These are phyloP conservation scores for Dioszegia crocea DNA, from an alignment of 768 basidiomycete species.

Conservation along the genomic window DNA sequence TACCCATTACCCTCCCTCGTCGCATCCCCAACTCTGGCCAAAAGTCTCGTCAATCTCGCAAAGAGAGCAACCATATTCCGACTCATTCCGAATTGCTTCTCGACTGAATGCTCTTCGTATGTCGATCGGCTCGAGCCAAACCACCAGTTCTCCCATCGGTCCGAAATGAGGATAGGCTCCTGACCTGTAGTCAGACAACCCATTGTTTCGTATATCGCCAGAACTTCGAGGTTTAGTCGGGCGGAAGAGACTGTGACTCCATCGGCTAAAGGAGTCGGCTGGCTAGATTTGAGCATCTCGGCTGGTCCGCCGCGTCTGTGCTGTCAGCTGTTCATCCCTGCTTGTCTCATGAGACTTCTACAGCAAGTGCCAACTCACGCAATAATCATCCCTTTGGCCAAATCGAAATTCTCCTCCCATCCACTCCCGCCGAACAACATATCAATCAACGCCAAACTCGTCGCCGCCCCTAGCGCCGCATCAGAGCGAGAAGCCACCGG, in stretches of 20 bases:
- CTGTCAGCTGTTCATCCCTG: neutral
- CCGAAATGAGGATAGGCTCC: constrained; percentile 50
- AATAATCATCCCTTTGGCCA: constrained; percentile 52
- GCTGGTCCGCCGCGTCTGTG: constrained; percentile 52
- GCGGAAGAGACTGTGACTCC: constrained; percentile 49
- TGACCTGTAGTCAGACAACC: constrained; percentile 51
- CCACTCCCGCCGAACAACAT: constrained; percentile 54
- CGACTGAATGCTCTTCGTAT: constrained; percentile 52
- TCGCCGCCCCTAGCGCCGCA: constrained; percentile 40
- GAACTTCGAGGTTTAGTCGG: constrained; percentile 52
- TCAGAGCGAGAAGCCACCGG: constrained; percentile 36
- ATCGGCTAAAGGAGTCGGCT: constrained; percentile 31
- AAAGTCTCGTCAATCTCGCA: constrained; percentile 30
- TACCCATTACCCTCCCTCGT: neutral
- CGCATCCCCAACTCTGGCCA: constrained; percentile 21
- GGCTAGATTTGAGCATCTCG: constrained; percentile 44
- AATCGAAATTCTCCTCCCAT: constrained; percentile 51
- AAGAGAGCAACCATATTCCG: constrained; percentile 43
- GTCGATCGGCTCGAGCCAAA: constrained; percentile 48
- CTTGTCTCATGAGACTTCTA: neutral
- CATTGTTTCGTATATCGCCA: constrained; percentile 54
- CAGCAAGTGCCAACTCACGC: constrained; percentile 41
- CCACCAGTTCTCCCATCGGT: constrained; percentile 52
- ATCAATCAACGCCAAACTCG: constrained; percentile 46
- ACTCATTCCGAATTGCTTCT: constrained; percentile 54